Conservation (phyloP, 2,329 filamentous ascomycete genomes). For the Tothia fuscella region DNA sequence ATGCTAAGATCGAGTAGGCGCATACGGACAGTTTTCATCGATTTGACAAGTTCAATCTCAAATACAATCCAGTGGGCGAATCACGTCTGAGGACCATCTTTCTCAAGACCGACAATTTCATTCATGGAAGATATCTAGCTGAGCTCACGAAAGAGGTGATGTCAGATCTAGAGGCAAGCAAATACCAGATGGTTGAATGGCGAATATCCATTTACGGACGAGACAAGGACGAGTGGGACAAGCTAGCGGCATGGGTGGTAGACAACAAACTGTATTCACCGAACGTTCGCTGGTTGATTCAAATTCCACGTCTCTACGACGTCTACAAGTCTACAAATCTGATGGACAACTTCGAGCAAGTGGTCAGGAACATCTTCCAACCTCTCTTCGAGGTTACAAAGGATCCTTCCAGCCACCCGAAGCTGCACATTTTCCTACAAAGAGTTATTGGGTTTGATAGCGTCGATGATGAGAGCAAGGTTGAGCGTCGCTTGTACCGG, state of each 20-base stretch:
- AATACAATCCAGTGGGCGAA: slow-evolving; percentile 96
- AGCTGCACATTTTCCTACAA: slow-evolving; percentile 89
- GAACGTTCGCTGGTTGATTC: slow-evolving; percentile 94
- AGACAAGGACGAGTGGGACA: slow-evolving; percentile 91
- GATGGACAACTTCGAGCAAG: slow-evolving; percentile 82
- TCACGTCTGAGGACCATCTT: slow-evolving; percentile 96
- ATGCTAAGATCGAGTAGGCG: slow-evolving; percentile 41
- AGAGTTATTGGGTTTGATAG: slow-evolving; percentile 94
- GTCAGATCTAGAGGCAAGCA: slow-evolving; percentile 91
- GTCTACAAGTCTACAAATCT: slow-evolving; percentile 84
- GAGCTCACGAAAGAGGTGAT: slow-evolving; percentile 99
- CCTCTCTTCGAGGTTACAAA: slow-evolving; percentile 91
- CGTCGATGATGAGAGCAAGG: slow-evolving; percentile 96
- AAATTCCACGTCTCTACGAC: slow-evolving; percentile 87
- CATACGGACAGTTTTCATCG: slow-evolving; percentile 97
- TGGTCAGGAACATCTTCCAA: slow-evolving; percentile 83
- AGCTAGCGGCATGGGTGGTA: slow-evolving; percentile 90
- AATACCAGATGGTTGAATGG: slow-evolving; percentile 99
- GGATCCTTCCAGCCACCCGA: slow-evolving; percentile 74
- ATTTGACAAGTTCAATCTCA: slow-evolving; percentile 98
- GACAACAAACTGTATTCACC: slow-evolving; percentile 97
- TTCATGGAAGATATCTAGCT: slow-evolving; percentile 86
- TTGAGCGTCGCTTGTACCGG: slow-evolving; percentile 83
- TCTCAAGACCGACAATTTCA: slow-evolving; percentile 95
- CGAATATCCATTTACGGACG: slow-evolving; percentile 95